Base-by-base conservation (phyloP, 495 filamentous ascomycete species). In the Physcia stellaris region DNA sequence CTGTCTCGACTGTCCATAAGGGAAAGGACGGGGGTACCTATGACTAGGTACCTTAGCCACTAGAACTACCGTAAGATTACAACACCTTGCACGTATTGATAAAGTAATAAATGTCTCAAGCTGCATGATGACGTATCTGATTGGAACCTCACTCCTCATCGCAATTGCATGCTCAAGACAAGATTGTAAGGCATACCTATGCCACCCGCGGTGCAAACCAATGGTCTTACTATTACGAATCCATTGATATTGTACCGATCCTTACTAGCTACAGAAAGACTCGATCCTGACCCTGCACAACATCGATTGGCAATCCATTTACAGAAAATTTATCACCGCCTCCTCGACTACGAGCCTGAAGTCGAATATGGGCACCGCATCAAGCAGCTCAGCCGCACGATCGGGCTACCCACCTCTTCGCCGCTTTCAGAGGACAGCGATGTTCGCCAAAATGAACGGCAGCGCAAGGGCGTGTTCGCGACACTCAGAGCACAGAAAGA, bases 281-380 rank as follows among this genome's bases (percentile, higher is more conserved):
- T 75, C 43, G 48, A 55, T 17, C 76, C 73, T 10, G 80, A 83
- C 56, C 64, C 68, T 0, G 60, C 77, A n/a, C 77, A 82, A 51
- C 66, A 80, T 52, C 66, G 76, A 12, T 59, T 80, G 13, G 77
- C 80, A 15, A 56, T 79, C 10, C 75, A 82, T 51, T 65, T 83
- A 2, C 77, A 80, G 43, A 79, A 76, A 46, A 55, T 83, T 12
- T 83, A 83, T 45, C 49, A 68, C 15, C 59, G 71, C 1, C 56
- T 84, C 2, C 80, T 74, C 51, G 76, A 83, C 49, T 83, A 83
- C 52, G 64, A 70, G 13, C 80, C 79, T 0, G 56, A 70, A n/a
- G 34, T 61, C 9, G 70, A 81, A 47, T 82, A 81, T 53, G 60
- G 60, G 24, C 50, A 61, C 17, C 64, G 68, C 27, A 61, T 86